Evolutionary conservation across 2,329 filamentous ascomycete species (phyloP).

Genomic region (Corynespora cassiicola): DNA sequence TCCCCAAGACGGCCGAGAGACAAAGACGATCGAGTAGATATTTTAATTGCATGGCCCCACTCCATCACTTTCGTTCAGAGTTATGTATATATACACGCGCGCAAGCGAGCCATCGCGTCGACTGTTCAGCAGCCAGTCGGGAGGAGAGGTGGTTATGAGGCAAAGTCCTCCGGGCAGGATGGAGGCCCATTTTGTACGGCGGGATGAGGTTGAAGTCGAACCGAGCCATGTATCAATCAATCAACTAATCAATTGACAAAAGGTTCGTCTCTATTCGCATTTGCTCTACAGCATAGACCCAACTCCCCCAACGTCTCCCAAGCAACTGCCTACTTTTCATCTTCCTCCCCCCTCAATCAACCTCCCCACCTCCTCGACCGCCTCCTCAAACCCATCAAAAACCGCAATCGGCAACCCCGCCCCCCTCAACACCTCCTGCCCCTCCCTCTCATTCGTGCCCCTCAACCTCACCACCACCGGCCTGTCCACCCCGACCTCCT

Average conservation of each 20-base stretch:
- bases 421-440: slow-evolving; percentile 71
- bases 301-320: neutral
- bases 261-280: neutral
- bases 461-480: slow-evolving; percentile 80
- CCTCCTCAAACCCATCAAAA: slow-evolving; percentile 78
- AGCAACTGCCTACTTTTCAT: too few relatives aligned
- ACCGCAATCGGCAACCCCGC: slow-evolving; percentile 73
- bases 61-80: neutral
- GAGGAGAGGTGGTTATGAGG: too few relatives aligned
- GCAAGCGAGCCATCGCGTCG: too few relatives aligned
- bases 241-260: too few relatives aligned
- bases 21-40: slow-evolving; percentile 23
- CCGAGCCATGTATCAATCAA: too few relatives aligned
- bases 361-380: slow-evolving; percentile 49
- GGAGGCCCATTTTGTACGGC: too few relatives aligned
- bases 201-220: too few relatives aligned
- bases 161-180: too few relatives aligned
- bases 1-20: too few relatives aligned
- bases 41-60: slow-evolving; percentile 18
- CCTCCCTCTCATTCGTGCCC: slow-evolving; percentile 75
- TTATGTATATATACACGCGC: neutral
- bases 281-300: neutral
- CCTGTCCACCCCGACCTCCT: slow-evolving; percentile 66
- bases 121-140: too few relatives aligned
- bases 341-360: slow-evolving; percentile 27